phyloP scores from a whole-genome alignment of 2,329 filamentous ascomycete genomes.

The Metarhizium album region DNA sequence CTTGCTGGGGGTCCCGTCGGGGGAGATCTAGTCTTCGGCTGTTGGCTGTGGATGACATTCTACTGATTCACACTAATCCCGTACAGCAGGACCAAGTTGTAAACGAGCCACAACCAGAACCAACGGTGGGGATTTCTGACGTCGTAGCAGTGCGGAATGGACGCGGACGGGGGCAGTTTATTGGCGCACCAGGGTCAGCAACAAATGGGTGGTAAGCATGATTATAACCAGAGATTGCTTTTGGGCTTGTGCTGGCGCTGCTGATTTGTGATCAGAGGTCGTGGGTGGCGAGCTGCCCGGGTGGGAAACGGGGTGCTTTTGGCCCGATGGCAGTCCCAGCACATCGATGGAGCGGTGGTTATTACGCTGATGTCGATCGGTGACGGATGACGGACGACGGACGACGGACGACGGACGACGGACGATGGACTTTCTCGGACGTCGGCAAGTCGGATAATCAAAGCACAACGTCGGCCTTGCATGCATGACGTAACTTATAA shows the following conservation, averaged over 20 bases:
- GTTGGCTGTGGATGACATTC: neutral
- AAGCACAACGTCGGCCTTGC: too few relatives aligned
- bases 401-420: neutral
- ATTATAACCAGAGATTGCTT: neutral
- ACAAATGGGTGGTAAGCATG: neutral
- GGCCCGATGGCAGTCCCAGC: too few relatives aligned
- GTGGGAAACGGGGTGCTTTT: neutral
- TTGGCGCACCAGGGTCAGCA: neutral
- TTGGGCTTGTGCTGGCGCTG: neutral
- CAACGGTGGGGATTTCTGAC: conserved; percentile 5
- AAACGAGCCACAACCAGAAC: neutral
- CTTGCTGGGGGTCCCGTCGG: too few relatives aligned
- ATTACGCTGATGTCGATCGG: conserved; percentile 1
- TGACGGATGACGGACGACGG: neutral
- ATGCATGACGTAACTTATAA: neutral
- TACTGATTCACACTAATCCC: neutral
- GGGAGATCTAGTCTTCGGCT: neutral
- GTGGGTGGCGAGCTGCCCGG: neutral
- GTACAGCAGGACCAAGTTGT: too few relatives aligned
- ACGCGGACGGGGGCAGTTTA: neutral
- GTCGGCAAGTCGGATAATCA: too few relatives aligned
- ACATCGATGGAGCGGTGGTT: neutral
- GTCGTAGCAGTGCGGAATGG: neutral
- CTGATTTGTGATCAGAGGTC: neutral
- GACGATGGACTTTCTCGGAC: too few relatives aligned